Evolutionary conservation across 176 grass and related monocot species (phyloP), one percentile per base, ranked within the genome.

Genomic region (Carex littledalei): DNA sequence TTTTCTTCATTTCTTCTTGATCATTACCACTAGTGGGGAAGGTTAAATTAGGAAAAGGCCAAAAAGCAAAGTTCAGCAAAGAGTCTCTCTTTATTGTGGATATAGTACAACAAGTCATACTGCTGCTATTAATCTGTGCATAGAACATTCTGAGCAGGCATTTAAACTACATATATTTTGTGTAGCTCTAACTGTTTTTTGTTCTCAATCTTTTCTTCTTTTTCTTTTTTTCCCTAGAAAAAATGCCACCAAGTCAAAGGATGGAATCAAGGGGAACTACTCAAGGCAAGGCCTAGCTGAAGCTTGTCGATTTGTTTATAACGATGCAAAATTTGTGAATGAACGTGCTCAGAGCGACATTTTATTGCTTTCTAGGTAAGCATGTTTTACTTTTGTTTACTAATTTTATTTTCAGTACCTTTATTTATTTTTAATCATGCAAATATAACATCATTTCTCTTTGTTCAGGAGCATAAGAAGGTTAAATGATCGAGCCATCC

Each of bases 311-410:
- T 98, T 93, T 92, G 91, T 92, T 60, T 92, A 95, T 69, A 98
- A 98, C 39, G 93, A 98, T 89, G 95, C 95, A 69, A 98, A 98
- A 88, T 98, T 92, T 92, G 89, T 98, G 66, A 98, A 98, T 88
- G 91, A 98, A 89, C 92, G 95, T 81, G 95, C 91, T 88, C 95
- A 89, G 39, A 98, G 34, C 86, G 93, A 98, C 10, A 98, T 95
- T 77, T 88, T 90, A 29, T 92, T 98, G 81, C 91, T 98, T 87
- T 95, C 95, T 87, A 88, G 93, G 95, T 98, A 93, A 56, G 72
- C 6, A 60, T 86, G 17, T 59, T 63, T 54, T 31, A 39, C 17
- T 71, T 26, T n/a, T 47, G 6, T 63, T 24, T 29, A 47, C 47
- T 82, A 50, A 63, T 71, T 52, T 57, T 11, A 67, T 78, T n/a